Base-by-base conservation (phyloP, 208 protist genomes). In the Trypanosoma mega region DNA sequence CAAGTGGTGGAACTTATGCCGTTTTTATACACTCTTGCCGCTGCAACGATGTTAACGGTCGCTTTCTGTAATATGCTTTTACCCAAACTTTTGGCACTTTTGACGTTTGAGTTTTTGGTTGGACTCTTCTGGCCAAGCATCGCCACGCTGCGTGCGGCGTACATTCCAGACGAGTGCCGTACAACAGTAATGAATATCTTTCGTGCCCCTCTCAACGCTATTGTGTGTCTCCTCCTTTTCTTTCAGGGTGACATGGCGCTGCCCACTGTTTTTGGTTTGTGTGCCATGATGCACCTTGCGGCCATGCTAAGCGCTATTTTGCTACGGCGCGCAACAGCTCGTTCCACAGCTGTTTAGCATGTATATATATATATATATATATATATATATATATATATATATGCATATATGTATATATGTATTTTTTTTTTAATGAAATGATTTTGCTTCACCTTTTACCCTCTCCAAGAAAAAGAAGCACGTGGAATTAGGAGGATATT, bases 151-250 rank as follows among this genome's bases (percentile, higher is more conserved):
- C 59, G 70, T 5, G 46, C 65, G 29, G 63, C 37, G 12, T 78
- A 53, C 46, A 61, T 84, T 36, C 69, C 68, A 24, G 74, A 81
- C 20, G 55, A 67, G 30, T 53, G 47, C 24, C 74, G 78, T 45
- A 34, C 74, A 12, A 78, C 69, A 11, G 55, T 81, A 5, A 78
- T 82, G 69, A 74, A 54, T 36, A 39, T 80, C n/a, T 74, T 84
- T 55, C 59, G 64, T 36, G 41, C 74, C 7, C 77, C 77, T 20
- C 54, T 67, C 1, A 74, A 77, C 56, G 14, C 46, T 2, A 46
- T 82, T 47, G 74, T 76, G n/a, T 76, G 65, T 50, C 56, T 59
- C 27, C 2, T 72, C 34, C 24, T 72, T 3, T 43, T 36, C 18
- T 23, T 59, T 51, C 54, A 54, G 16, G 54, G 44, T 23, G 39